Conservation (phyloP, 441 rosid genomes). For the Croton laevigatus region DNA sequence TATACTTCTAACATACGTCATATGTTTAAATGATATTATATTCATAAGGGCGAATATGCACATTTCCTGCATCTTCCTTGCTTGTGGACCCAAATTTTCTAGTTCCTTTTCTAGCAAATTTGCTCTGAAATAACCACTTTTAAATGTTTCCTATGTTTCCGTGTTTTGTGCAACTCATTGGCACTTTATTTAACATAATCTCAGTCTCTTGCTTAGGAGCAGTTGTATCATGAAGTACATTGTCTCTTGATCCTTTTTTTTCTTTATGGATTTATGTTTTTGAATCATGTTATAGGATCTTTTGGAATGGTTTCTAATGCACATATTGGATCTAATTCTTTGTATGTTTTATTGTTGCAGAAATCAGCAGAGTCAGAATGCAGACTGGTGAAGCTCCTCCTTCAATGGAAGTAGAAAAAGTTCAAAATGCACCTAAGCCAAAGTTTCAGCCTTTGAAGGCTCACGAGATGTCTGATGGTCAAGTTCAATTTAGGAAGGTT, state of each 20-base stretch:
- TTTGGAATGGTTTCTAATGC: background rate
- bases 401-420: constrained; percentile 47
- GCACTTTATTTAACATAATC: background rate
- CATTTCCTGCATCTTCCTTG: too few species aligned
- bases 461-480: constrained; percentile 79
- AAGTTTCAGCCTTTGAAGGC: constrained; percentile 62
- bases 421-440: constrained; percentile 43
- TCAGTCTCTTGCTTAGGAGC: background rate
- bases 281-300: background rate
- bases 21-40: background rate
- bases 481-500: constrained; percentile 62
- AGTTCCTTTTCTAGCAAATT: too few species aligned
- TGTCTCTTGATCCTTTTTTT: too few species aligned
- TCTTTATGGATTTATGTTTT: too few species aligned
- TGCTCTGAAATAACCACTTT: background rate
- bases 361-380: constrained; percentile 18
- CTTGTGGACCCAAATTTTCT: background rate
- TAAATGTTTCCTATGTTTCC: background rate
- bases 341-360: background rate
- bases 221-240: background rate
- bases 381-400: constrained; percentile 24
- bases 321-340: background rate
- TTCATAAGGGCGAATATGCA: background rate
- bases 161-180: background rate
- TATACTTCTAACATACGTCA: background rate